Evolutionary conservation across 2,329 filamentous ascomycete genomes (phyloP).

Genomic region (Sporothrix pallida): DNA sequence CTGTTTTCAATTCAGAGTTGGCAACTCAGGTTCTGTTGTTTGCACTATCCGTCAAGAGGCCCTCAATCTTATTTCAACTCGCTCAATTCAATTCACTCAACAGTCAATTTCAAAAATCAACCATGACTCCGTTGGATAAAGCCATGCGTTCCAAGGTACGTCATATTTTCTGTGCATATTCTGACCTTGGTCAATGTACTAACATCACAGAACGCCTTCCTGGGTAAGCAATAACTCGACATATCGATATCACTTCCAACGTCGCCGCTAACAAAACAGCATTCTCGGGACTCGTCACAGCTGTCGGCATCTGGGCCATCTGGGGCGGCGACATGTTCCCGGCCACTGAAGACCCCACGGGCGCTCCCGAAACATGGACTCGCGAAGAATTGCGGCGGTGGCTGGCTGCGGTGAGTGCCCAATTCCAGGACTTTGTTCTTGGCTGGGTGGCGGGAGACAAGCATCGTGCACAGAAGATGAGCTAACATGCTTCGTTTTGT

Average conservation of each 20-base stretch:
- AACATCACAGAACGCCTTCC: conserved; percentile 65
- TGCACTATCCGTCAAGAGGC: not conserved
- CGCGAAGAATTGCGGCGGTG: conserved; percentile 79
- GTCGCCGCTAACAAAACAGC: not conserved
- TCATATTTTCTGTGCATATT: conserved; percentile 28
- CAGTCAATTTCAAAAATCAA: conserved; percentile 43
- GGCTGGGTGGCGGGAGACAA: not conserved
- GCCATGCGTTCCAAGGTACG: conserved; percentile 72
- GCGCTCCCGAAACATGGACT: conserved; percentile 75
- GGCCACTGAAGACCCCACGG: conserved; percentile 73
- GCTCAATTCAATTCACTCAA: not conserved
- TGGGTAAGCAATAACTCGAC: conserved; percentile 57
- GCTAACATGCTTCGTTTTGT: not conserved
- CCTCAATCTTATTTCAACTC: not conserved
- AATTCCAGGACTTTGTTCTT: not conserved
- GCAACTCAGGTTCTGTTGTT: not conserved
- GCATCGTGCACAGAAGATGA: conserved; percentile 6
- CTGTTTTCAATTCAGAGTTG: too few relatives aligned
- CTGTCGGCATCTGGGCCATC: conserved; percentile 81
- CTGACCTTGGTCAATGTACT: conserved; percentile 31
- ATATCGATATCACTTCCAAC: not conserved
- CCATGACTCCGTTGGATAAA: conserved; percentile 73
- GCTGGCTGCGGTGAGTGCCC: conserved; percentile 73
- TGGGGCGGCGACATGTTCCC: conserved; percentile 89
- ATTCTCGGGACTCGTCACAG: conserved; percentile 72